Base-by-base conservation (phyloP, 352 stramenopile genomes). In the Hyaloperonospora brassicae region DNA sequence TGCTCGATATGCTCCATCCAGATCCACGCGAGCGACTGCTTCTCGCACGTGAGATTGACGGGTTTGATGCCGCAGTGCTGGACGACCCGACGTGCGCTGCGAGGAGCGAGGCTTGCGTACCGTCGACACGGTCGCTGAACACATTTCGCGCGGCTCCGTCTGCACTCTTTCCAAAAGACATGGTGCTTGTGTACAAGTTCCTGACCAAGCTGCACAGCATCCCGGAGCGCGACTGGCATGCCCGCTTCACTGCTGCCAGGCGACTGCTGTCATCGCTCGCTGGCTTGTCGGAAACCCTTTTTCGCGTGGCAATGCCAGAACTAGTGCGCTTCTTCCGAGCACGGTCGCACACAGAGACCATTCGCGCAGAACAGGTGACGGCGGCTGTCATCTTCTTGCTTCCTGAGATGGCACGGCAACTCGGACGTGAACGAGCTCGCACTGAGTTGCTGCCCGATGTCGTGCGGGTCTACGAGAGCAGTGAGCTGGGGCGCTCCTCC, bases 361-460 rank as follows among this genome's bases (percentile, higher is more conserved):
- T 76, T 45, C 55, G 66, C 2, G 62, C 68, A 3, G 66, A 84
- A n/a, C 61, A 66, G 40, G 77, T 83, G 1, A 60, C 59, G 11
- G 62, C 72, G 9, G 79, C 77, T n/a, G 63, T 84, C 2, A 66
- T 90, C 1, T 84, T 84, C 40, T 35, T 87, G n/a, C 63, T 88
- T 11, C 64, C 69, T 2, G 55, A 62, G 6, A 62, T 93, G 35
- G 55, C 59, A 0, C 55, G 56, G 0, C 72, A 81, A 14, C 56
- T 87, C 41, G 79, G 72, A 8, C 56, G 57, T n/a, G 46, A 63
- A 13, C 30, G 58, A 0, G 57, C 68, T 43, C 58, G 57, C 52
- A 44, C 58, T 1, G 67, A 81, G 44, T 43, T 86, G 8, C 50
- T 85, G 6, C 61, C 66, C 22, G 66, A 80, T 31, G 53, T 86